A percentile compares a stretch with the other conserved stretches of the same genome.
These are phyloP conservation scores for Neopestalotiopsis rosae DNA, from an alignment of 2,329 filamentous ascomycete genomes.

Conservation along the genomic window DNA sequence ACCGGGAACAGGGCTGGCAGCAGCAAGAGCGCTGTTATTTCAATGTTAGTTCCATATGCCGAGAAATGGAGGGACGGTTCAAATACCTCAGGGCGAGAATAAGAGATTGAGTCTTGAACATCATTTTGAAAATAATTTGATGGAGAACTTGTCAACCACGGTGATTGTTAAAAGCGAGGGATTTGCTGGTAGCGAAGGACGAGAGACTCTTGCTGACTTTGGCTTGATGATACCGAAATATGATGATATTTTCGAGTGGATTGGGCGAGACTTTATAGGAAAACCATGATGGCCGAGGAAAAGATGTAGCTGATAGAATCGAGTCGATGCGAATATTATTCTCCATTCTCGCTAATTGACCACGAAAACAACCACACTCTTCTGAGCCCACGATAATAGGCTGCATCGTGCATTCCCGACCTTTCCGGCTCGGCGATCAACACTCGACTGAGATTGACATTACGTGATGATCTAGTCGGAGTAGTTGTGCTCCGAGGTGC, in stretches of 20 bases:
- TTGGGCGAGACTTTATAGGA: conserved; percentile 5
- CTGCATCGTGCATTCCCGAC: background rate
- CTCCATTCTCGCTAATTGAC: background rate
- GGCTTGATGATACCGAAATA: background rate
- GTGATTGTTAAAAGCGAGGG: too few relatives aligned
- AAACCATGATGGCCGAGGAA: too few relatives aligned
- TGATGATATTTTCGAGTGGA: background rate
- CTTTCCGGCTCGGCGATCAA: conserved; percentile 9
- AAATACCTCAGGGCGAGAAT: conserved; percentile 11
- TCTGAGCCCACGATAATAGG: conserved; percentile 1
- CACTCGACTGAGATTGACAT: background rate
- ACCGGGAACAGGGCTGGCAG: conserved; percentile 9
- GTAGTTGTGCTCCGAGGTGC: background rate
- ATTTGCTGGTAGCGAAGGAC: conserved; percentile 6
- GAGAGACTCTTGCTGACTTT: background rate
- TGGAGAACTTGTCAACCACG: background rate
- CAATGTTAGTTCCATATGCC: background rate
- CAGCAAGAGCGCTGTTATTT: conserved; percentile 11
- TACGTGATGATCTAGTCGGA: conserved; percentile 5
- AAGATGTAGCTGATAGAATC: background rate
- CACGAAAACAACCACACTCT: background rate
- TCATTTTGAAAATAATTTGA: conserved; percentile 2
- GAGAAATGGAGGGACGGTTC: too few relatives aligned
- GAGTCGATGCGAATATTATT: background rate
- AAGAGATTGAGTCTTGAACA: conserved; percentile 11